Base-by-base conservation (phyloP, 208 protist genomes). In the Wallacemonas sp. region DNA sequence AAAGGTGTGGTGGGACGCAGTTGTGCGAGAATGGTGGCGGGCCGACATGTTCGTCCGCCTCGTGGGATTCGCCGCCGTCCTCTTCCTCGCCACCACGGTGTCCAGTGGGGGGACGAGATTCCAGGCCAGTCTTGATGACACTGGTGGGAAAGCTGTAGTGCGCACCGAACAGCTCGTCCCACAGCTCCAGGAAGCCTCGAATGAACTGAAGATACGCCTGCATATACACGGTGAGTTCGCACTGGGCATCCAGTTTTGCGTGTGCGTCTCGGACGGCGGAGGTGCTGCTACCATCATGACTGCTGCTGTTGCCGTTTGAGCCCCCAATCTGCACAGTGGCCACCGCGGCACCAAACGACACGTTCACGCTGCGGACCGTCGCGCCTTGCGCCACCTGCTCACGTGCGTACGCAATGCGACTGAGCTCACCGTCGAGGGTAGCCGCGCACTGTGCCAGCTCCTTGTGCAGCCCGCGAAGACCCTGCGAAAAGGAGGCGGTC, bases 91-190 rank as follows among this genome's bases (percentile, higher is more conserved):
- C 46, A 36, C 52, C 17, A 47, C 4, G 24, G 33, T 14, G 4
- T 5, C 9, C 32, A 23, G 6, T 46, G 32, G 11, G 38, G 39
- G 11, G 60, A 66, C 23, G 47, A 65, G 48, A 2, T 16, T 16
- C 36, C 57, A 27, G 46, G 23, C 67, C 62, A 38, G 55, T 70
- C 46, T 39, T n/a, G 3, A 58, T 29, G 30, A 36, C 38, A 32
- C 24, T n/a, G 24, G n/a, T 26, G 24, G 57, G 21, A 57, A 72
- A 66, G 32, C 21, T 58, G 67, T 90, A 83, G 39, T 75, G 60
- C 0, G 61, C 34, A 12, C 79, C 80, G 64, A 94, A 94, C 4
- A 94, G 70, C 56, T 83, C 72, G n/a, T 64, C 69, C 88, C 88
- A 94, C 19, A 89, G 54, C 55, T 44, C 48, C 43, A 72, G 61